phyloP scores from a whole-genome alignment of 202 grass and related monocot genomes.

The Zizania palustris region DNA sequence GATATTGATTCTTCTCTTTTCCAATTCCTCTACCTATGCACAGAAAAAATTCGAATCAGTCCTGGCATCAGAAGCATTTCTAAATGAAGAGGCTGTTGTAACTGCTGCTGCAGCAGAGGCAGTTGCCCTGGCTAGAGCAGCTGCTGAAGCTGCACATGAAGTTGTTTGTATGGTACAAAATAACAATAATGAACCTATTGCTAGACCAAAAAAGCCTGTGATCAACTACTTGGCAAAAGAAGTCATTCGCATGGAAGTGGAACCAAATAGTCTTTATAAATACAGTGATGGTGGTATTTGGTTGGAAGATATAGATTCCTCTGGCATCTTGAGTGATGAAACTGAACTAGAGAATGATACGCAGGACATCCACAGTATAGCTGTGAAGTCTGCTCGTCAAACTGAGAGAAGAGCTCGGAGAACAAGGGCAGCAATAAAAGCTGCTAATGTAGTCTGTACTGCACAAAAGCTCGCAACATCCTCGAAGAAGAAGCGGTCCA shows the following conservation, averaged over 20 bases:
- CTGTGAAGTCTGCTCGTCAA: slow-evolving; percentile 71
- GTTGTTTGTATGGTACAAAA: slow-evolving; percentile 59
- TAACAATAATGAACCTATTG: slow-evolving; percentile 33
- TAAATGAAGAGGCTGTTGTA: slow-evolving; percentile 46
- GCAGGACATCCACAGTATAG: slow-evolving; percentile 33
- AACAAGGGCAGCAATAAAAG: slow-evolving; percentile 57
- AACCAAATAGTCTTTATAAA: slow-evolving; percentile 25
- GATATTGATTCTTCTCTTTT: slow-evolving; percentile 8
- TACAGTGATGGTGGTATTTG: slow-evolving; percentile 36
- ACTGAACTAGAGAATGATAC: slow-evolving; percentile 33
- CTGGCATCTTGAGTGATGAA: slow-evolving; percentile 37
- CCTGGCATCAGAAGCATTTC: slow-evolving; percentile 46
- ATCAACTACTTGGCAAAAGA: slow-evolving; percentile 44
- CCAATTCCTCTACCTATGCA: not conserved
- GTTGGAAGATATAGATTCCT: slow-evolving; percentile 37
- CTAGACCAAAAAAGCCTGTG: slow-evolving; percentile 35
- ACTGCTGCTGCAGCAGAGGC: slow-evolving; percentile 59
- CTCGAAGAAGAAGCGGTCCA: slow-evolving; percentile 52
- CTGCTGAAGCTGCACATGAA: slow-evolving; percentile 70
- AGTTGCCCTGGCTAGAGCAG: slow-evolving; percentile 81
- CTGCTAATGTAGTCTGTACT: slow-evolving; percentile 24
- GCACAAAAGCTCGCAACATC: slow-evolving; percentile 30
- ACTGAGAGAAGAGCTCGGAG: slow-evolving; percentile 74
- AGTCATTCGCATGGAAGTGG: slow-evolving; percentile 39
- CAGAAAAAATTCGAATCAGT: slow-evolving; percentile 46